phyloP scores from a whole-genome alignment of 2,329 filamentous ascomycete genomes.

The Apiospora marii region DNA sequence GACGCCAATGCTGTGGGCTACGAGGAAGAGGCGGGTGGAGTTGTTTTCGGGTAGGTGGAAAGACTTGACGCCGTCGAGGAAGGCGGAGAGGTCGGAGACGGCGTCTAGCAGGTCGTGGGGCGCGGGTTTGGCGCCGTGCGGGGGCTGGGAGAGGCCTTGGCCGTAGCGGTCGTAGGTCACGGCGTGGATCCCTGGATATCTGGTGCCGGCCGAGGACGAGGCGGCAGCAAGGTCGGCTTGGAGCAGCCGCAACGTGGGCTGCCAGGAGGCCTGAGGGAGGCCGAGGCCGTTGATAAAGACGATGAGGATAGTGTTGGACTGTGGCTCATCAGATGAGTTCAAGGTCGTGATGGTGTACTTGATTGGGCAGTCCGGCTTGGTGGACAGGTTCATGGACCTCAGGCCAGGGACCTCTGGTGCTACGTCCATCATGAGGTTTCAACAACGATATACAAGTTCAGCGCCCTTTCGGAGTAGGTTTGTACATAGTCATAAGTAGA shows the following conservation, averaged over 20 bases:
- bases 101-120: conserved; percentile 54
- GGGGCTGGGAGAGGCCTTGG: conserved; percentile 58
- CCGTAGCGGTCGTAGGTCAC: conserved; percentile 63
- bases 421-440: not conserved
- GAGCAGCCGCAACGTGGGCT: not conserved
- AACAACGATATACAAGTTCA: not conserved
- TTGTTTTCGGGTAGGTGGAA: conserved; percentile 36
- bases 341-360: conserved; percentile 2
- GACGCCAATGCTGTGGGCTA: conserved; percentile 62
- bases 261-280: conserved; percentile 15
- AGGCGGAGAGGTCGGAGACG: conserved; percentile 52
- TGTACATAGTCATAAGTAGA: not conserved
- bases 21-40: conserved; percentile 51
- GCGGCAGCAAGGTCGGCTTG: not conserved
- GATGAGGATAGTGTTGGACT: not conserved
- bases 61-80: conserved; percentile 49
- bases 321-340: not conserved
- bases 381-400: not conserved
- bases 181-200: not conserved
- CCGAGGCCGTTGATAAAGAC: conserved; percentile 26
- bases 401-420: not conserved
- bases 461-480: not conserved
- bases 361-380: conserved; percentile 16
- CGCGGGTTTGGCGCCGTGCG: conserved; percentile 52
- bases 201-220: not conserved